phyloP scores from a whole-genome alignment of 192 early-diverging fungal genomes.

The Coemansia sp. region DNA sequence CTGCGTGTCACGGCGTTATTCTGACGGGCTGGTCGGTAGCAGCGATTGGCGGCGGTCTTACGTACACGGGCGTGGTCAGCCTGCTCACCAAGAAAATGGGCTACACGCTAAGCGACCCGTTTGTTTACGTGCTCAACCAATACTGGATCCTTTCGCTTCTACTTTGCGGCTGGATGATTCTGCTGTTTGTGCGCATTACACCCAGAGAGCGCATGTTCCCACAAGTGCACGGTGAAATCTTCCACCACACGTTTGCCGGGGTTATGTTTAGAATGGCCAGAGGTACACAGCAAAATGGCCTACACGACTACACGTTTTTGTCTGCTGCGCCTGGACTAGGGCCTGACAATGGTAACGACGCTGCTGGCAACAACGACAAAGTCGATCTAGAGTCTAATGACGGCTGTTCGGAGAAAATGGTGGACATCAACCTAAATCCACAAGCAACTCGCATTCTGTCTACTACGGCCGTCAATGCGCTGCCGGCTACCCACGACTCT shows the following conservation, averaged over 20 bases:
- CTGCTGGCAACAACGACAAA: slow-evolving; percentile 1
- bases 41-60: slow-evolving; percentile 68
- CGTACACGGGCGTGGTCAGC: slow-evolving; percentile 64
- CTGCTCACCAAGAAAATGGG: slow-evolving; percentile 32
- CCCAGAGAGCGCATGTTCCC: slow-evolving; percentile 68
- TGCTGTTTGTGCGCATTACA: slow-evolving; percentile 60
- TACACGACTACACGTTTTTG: slow-evolving; percentile 46
- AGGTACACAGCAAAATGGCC: slow-evolving; percentile 38
- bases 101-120: slow-evolving; percentile 54
- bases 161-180: slow-evolving; percentile 56
- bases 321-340: slow-evolving; percentile 6
- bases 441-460: slow-evolving; percentile 3
- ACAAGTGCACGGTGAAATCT: slow-evolving; percentile 57
- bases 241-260: slow-evolving; percentile 57
- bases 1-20: slow-evolving; percentile 70
- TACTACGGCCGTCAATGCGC: not conserved
- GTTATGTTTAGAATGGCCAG: slow-evolving; percentile 51
- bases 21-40: slow-evolving; percentile 75
- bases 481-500: not conserved
- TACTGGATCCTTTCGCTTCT: slow-evolving; percentile 68
- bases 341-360: not conserved
- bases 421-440: not conserved
- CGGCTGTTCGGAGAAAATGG: not conserved
- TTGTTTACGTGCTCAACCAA: slow-evolving; percentile 61
- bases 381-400: not conserved